A percentile compares a stretch with the other conserved stretches of the same genome.
Evolutionary conservation across 768 basidiomycete genomes (phyloP).

Genomic region (Udeniomyces megalosporus): DNA sequence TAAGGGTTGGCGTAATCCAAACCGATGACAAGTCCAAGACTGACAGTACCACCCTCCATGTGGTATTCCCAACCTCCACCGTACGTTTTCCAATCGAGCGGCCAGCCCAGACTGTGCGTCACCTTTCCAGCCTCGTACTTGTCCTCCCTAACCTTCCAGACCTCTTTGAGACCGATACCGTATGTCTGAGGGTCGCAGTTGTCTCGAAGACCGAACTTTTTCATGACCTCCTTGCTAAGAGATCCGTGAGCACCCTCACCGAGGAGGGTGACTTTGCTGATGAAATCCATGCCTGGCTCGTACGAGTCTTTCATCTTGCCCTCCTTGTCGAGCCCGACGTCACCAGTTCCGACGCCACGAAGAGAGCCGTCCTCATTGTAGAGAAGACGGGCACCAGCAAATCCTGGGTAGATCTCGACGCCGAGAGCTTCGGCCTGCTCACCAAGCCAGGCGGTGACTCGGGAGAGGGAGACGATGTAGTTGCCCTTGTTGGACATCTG

Average conservation of each 20-base stretch:
- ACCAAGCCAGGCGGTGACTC: conserved; percentile 77
- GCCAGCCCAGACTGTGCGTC: conserved; percentile 92
- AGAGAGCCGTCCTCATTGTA: conserved; percentile 52
- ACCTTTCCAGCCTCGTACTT: conserved; percentile 58
- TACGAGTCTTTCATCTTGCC: conserved; percentile 67
- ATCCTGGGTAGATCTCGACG: conserved; percentile 92
- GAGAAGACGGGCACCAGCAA: conserved; percentile 74
- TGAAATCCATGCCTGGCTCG: conserved; percentile 93
- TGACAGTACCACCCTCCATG: conserved; percentile 80
- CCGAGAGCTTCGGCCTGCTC: conserved; percentile 68
- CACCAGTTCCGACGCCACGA: conserved; percentile 74
- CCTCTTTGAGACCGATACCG: conserved; percentile 89
- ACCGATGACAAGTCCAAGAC: conserved; percentile 78
- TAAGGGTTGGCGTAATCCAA: conserved; percentile 91
- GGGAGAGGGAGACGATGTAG: conserved; percentile 77
- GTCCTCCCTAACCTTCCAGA: conserved; percentile 68
- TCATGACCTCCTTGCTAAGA: conserved; percentile 61
- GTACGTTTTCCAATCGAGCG: conserved; percentile 63
- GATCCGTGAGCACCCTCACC: conserved; percentile 93
- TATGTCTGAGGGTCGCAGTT: conserved; percentile 79
- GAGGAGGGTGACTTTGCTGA: conserved; percentile 74
- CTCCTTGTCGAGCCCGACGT: conserved; percentile 72
- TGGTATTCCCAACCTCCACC: conserved; percentile 94
- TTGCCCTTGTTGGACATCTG: conserved; percentile 94
- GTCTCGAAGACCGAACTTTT: conserved; percentile 54